These are phyloP conservation scores for Persicaria tinctoria DNA, from an alignment of 148 eudicot species.

Conservation along the genomic window DNA sequence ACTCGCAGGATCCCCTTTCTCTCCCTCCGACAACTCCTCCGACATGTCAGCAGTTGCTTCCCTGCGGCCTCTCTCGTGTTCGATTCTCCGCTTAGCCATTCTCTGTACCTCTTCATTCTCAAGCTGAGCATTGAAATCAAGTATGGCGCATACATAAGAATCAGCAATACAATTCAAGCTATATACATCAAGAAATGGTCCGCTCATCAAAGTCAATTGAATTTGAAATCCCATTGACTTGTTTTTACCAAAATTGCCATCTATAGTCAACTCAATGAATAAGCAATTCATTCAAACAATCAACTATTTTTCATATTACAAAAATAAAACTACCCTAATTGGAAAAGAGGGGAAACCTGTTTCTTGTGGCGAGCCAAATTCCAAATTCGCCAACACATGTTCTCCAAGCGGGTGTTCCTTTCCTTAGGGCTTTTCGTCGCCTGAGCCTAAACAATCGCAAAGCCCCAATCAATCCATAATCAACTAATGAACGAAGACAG, in stretches of 20 bases:
- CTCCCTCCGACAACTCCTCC: constrained; percentile 94
- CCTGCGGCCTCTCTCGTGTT: constrained; percentile 78
- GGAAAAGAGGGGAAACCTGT: constrained; percentile 38
- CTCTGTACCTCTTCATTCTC: constrained; percentile 77
- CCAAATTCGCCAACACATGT: constrained; percentile 99
- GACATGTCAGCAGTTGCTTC: constrained; percentile 99
- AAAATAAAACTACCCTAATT: background rate
- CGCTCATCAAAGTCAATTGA: too few relatives aligned
- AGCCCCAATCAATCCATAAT: background rate
- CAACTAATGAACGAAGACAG: constrained; percentile 1
- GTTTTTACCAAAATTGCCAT: too few relatives aligned
- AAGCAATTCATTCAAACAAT: background rate
- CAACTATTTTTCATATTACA: background rate
- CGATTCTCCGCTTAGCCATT: constrained; percentile 65
- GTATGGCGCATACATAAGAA: background rate
- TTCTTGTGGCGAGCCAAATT: constrained; percentile 99
- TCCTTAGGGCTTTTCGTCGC: constrained; percentile 96
- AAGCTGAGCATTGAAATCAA: constrained; percentile 35
- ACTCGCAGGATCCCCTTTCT: constrained; percentile 59
- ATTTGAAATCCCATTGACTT: too few relatives aligned
- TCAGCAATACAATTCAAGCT: background rate
- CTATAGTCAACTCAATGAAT: background rate
- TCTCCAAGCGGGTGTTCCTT: constrained; percentile 96
- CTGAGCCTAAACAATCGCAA: constrained; percentile 43
- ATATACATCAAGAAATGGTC: too few relatives aligned